A percentile compares a stretch with the other conserved stretches of the same genome.
phyloP scores from a whole-genome alignment of 306 rosid species.

The Lathyrus sativus region DNA sequence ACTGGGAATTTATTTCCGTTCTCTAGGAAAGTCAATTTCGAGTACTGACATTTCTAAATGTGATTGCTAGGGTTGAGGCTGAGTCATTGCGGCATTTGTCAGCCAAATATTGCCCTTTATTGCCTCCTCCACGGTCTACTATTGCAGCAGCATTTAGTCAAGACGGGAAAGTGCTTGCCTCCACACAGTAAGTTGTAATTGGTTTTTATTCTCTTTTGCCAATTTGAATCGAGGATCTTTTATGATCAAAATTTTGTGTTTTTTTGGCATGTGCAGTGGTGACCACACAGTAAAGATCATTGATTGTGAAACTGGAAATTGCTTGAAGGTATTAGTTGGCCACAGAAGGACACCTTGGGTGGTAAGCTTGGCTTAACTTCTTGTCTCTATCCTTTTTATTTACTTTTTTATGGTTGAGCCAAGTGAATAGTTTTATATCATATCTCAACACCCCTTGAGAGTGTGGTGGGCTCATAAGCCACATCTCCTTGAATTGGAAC shows the following conservation, averaged over 20 bases:
- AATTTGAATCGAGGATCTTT: constrained; percentile 15
- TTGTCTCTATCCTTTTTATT: constrained; percentile 1
- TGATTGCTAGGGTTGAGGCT: constrained; percentile 54
- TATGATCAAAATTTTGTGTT: constrained; percentile 26
- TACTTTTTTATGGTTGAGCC: constrained; percentile 3
- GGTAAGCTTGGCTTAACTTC: constrained; percentile 44
- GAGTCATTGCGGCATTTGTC: constrained; percentile 50
- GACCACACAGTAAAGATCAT: constrained; percentile 55
- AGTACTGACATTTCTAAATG: constrained; percentile 26
- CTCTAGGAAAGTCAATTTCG: neutral
- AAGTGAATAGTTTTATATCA: constrained; percentile 10
- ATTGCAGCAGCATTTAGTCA: constrained; percentile 60
- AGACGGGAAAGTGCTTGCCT: constrained; percentile 54
- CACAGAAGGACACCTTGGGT: constrained; percentile 62
- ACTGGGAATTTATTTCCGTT: constrained; percentile 13
- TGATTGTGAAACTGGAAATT: constrained; percentile 50
- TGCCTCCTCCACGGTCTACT: constrained; percentile 57
- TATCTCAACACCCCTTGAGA: neutral
- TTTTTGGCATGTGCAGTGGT: constrained; percentile 43
- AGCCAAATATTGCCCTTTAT: constrained; percentile 49
- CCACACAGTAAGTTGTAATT: constrained; percentile 51
- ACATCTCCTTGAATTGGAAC: constrained; percentile 2
- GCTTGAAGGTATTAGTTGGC: constrained; percentile 53
- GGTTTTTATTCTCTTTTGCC: constrained; percentile 18
- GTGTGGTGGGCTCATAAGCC: constrained; percentile 1